Conservation (phyloP, 1,139 yeast species). For the Geotrichum cucujoidarum region DNA sequence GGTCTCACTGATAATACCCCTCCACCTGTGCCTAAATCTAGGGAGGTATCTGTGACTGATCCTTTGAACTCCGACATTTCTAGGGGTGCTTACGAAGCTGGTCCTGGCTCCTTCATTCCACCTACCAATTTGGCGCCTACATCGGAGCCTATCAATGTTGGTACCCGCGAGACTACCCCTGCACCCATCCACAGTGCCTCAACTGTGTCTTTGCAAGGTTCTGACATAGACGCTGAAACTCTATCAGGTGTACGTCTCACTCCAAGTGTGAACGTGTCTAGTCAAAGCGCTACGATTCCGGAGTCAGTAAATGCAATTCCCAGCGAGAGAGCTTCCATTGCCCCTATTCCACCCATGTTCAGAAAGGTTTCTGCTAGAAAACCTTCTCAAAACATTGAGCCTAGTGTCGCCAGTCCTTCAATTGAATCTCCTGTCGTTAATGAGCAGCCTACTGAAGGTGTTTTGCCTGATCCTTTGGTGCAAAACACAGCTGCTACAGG, state of each 20-base stretch:
- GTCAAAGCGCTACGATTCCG: not conserved
- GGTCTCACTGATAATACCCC: too few relatives aligned
- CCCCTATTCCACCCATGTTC: not conserved
- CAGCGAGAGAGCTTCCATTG: not conserved
- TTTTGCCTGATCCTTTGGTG: too few relatives aligned
- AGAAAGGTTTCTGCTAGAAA: not conserved
- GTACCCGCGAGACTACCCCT: slow-evolving; percentile 6
- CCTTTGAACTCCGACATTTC: not conserved
- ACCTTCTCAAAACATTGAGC: not conserved
- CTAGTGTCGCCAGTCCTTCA: not conserved
- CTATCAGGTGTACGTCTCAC: not conserved
- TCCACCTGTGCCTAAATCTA: too few relatives aligned
- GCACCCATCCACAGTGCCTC: slow-evolving; percentile 5
- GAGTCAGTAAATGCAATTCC: not conserved
- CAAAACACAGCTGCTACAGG: too few relatives aligned
- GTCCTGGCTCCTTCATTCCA: not conserved
- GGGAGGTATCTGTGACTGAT: too few relatives aligned
- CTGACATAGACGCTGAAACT: not conserved
- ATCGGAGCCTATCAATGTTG: slow-evolving; percentile 8
- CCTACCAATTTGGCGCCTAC: slow-evolving; percentile 5
- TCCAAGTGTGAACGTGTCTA: not conserved
- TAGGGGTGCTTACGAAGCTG: not conserved
- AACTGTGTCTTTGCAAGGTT: slow-evolving; percentile 11
- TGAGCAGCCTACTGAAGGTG: too few relatives aligned
- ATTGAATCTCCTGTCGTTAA: too few relatives aligned